Percentiles rank a stretch among this genome's conserved stretches.
These are phyloP conservation scores for Tinospora cordifolia DNA, from an alignment of 164 flowering plant species.

Conservation along the genomic window DNA sequence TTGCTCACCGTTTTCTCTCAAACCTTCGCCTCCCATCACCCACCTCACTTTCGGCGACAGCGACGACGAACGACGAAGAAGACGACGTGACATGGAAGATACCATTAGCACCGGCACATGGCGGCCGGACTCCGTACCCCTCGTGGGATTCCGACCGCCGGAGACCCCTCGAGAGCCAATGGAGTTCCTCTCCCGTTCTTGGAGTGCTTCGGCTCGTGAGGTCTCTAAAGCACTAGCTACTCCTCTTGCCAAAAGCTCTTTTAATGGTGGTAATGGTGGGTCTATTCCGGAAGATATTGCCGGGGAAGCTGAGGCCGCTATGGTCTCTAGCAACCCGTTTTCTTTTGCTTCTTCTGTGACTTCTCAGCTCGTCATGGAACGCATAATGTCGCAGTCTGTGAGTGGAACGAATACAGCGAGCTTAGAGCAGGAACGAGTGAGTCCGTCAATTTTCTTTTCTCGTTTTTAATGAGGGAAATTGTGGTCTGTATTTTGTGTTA, in stretches of 20 bases:
- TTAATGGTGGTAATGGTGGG: constrained; percentile 10
- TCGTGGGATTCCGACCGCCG: constrained; percentile 53
- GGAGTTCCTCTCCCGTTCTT: constrained; percentile 95
- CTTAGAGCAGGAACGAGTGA: constrained; percentile 1
- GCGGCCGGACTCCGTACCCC: constrained; percentile 14
- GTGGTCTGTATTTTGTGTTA: neutral
- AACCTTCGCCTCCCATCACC: constrained; percentile 1
- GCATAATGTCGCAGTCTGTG: constrained; percentile 67
- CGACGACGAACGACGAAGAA: no score
- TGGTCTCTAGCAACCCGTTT: constrained; percentile 58
- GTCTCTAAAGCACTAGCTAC: constrained; percentile 64
- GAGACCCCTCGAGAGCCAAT: constrained; percentile 84
- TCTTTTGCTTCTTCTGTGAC: constrained; percentile 62
- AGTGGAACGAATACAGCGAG: constrained; percentile 11
- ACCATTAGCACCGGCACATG: constrained; percentile 8
- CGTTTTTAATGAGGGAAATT: no score
- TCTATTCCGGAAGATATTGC: constrained; percentile 42
- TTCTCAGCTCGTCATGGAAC: constrained; percentile 66
- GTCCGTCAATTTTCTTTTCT: neutral
- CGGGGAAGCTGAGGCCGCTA: constrained; percentile 30
- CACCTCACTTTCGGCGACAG: neutral
- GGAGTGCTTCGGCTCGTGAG: constrained; percentile 82
- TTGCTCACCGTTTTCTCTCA: neutral
- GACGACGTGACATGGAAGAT: constrained; percentile 12
- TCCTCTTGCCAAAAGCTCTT: constrained; percentile 9